Percentiles rank a stretch among this genome's conserved stretches.
Conservation (phyloP, 2,329 filamentous ascomycete species). For the Mollisia scopiformis region DNA sequence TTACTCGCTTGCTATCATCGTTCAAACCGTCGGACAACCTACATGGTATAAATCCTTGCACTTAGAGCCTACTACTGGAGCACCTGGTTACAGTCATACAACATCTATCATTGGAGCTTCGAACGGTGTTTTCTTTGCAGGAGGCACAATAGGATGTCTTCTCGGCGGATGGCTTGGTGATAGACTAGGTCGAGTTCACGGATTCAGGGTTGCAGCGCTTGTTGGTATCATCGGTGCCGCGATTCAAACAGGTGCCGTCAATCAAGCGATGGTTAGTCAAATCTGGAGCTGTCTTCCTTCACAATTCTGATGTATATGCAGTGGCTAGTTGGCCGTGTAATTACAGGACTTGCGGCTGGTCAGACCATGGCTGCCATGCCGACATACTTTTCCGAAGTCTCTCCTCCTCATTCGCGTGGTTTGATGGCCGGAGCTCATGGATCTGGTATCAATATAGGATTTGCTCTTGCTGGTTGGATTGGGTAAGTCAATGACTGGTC, state of each 20-base stretch:
- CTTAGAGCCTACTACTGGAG: slow-evolving; percentile 6
- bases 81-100: slow-evolving; percentile 15
- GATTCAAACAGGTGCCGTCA: slow-evolving; percentile 40
- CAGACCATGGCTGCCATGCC: slow-evolving; percentile 18
- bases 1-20: slow-evolving; percentile 17
- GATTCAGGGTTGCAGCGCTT: slow-evolving; percentile 46
- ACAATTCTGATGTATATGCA: not conserved
- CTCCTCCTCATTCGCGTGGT: slow-evolving; percentile 17
- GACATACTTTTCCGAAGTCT: slow-evolving; percentile 18
- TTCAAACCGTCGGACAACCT: slow-evolving; percentile 17
- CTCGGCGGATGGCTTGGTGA: slow-evolving; percentile 27
- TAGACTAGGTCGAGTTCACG: slow-evolving; percentile 36
- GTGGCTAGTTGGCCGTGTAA: slow-evolving; percentile 45
- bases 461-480: slow-evolving; percentile 18
- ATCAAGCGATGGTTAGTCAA: slow-evolving; percentile 17
- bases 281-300: not conserved
- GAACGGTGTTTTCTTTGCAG: slow-evolving; percentile 41
- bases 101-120: slow-evolving; percentile 17
- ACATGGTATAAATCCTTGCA: slow-evolving; percentile 16
- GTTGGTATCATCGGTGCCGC: slow-evolving; percentile 47
- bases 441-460: slow-evolving; percentile 16
- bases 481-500: slow-evolving; percentile 3
- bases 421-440: slow-evolving; percentile 19
- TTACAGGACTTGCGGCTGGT: slow-evolving; percentile 51
- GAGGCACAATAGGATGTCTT: slow-evolving; percentile 27